Evolutionary conservation across 805 yeast species (phyloP).

Genomic region (Candida methanosorbosa): DNA sequence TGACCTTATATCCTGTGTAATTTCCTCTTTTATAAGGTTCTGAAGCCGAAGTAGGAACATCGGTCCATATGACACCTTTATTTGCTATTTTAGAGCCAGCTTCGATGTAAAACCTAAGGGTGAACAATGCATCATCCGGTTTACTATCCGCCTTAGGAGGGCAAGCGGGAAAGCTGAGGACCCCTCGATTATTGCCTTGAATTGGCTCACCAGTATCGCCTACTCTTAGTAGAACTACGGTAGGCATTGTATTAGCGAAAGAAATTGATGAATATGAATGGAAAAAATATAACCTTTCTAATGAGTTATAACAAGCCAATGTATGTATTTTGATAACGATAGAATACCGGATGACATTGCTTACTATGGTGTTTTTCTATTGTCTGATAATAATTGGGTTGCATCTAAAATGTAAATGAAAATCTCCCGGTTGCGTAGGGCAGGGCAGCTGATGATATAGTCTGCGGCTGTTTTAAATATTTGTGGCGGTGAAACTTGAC

Average conservation of each 20-base stretch:
- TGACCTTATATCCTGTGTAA: slow-evolving; percentile 43
- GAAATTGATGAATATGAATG: background rate
- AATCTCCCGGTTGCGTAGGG: too few relatives aligned
- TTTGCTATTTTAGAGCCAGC: slow-evolving; percentile 71
- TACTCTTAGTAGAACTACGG: slow-evolving; percentile 38
- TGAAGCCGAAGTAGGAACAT: slow-evolving; percentile 44
- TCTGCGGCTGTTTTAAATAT: background rate
- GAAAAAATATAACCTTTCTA: too few relatives aligned
- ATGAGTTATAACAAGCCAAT: too few relatives aligned
- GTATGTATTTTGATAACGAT: too few relatives aligned
- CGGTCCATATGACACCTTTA: slow-evolving; percentile 66
- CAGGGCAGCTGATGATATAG: too few relatives aligned
- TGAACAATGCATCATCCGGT: slow-evolving; percentile 30
- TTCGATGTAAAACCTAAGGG: slow-evolving; percentile 52
- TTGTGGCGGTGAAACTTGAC: background rate
- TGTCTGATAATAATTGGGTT: too few relatives aligned
- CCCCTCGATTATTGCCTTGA: slow-evolving; percentile 32
- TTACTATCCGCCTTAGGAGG: slow-evolving; percentile 24
- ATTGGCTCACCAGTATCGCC: slow-evolving; percentile 40
- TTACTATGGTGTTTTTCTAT: too few relatives aligned
- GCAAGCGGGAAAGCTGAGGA: slow-evolving; percentile 40
- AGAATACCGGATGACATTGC: too few relatives aligned
- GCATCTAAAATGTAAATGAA: too few relatives aligned
- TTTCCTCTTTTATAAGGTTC: slow-evolving; percentile 46
- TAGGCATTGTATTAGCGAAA: slow-evolving; percentile 15